These are phyloP conservation scores for Stromatinia cepivora DNA, from an alignment of 2,329 filamentous ascomycete species.

Conservation along the genomic window DNA sequence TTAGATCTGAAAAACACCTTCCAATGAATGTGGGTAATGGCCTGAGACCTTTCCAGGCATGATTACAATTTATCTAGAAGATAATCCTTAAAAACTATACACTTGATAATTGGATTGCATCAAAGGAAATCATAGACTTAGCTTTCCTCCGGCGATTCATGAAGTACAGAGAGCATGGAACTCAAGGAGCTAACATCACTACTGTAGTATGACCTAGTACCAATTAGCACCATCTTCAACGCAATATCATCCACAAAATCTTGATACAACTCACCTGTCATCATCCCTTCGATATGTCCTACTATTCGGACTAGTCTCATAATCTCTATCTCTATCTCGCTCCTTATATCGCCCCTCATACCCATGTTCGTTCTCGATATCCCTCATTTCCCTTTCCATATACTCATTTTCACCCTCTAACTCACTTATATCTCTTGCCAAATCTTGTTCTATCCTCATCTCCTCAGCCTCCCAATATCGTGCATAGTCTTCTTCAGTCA, in stretches of 20 bases:
- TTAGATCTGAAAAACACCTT: too few species aligned
- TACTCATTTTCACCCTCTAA: slow-evolving; percentile 7
- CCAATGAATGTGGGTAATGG: too few species aligned
- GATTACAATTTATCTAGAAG: not conserved
- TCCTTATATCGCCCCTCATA: slow-evolving; percentile 9
- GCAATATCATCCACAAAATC: not conserved
- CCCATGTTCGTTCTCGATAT: not conserved
- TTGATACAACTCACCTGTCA: not conserved
- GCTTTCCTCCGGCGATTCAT: slow-evolving; percentile 16
- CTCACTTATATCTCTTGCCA: slow-evolving; percentile 8
- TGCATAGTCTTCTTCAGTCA: slow-evolving; percentile 14
- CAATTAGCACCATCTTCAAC: not conserved
- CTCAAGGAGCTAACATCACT: slow-evolving; percentile 16
- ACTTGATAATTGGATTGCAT: not conserved
- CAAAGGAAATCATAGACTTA: not conserved
- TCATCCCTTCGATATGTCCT: not conserved
- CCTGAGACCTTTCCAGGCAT: too few species aligned
- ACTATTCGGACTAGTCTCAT: slow-evolving; percentile 4
- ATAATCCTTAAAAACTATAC: not conserved
- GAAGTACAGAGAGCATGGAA: slow-evolving; percentile 20
- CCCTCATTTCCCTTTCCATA: slow-evolving; percentile 16
- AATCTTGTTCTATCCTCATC: not conserved
- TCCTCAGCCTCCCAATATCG: not conserved
- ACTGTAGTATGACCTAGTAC: slow-evolving; percentile 11
- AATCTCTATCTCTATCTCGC: not conserved